phyloP scores from a whole-genome alignment of 179 eudicot genomes.

The Pouteria campechiana region DNA sequence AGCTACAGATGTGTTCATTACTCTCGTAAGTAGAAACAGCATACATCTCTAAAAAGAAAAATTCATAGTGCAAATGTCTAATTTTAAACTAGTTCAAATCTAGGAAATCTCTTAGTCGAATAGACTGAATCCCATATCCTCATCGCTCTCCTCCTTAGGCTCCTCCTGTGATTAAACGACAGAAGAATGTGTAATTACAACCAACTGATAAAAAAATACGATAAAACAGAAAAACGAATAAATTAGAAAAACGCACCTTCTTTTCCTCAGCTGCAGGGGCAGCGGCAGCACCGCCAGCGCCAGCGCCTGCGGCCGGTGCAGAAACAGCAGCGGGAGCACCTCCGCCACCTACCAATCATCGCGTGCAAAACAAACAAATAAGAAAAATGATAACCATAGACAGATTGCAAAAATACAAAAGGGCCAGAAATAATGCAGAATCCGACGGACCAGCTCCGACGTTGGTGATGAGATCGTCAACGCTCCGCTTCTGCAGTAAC shows the following conservation, averaged over 20 bases:
- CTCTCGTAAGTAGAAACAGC: too few relatives aligned
- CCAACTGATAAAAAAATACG: neutral
- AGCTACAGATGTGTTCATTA: too few relatives aligned
- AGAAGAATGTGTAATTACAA: neutral
- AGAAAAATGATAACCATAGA: too few relatives aligned
- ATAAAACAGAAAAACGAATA: neutral
- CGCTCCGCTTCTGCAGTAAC: constrained; percentile 57
- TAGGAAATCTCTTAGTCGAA: constrained; percentile 27
- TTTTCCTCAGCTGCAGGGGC: constrained; percentile 53
- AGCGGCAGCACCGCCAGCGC: constrained; percentile 24
- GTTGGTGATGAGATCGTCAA: constrained; percentile 55
- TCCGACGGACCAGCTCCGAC: constrained; percentile 62
- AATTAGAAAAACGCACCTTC: constrained; percentile 21
- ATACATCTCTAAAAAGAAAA: too few relatives aligned
- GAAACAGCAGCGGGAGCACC: constrained; percentile 28
- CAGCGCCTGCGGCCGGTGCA: constrained; percentile 20
- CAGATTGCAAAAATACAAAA: too few relatives aligned
- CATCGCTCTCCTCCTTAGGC: constrained; percentile 58
- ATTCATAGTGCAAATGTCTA: too few relatives aligned
- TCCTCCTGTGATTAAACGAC: constrained; percentile 38
- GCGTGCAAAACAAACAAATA: too few relatives aligned
- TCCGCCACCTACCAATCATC: too few relatives aligned
- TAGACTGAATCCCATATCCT: constrained; percentile 68
- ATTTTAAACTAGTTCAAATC: constrained; percentile 1
- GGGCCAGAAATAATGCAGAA: too few relatives aligned